phyloP scores from a whole-genome alignment of 768 basidiomycete genomes.

The Pleurotus cornucopiae region DNA sequence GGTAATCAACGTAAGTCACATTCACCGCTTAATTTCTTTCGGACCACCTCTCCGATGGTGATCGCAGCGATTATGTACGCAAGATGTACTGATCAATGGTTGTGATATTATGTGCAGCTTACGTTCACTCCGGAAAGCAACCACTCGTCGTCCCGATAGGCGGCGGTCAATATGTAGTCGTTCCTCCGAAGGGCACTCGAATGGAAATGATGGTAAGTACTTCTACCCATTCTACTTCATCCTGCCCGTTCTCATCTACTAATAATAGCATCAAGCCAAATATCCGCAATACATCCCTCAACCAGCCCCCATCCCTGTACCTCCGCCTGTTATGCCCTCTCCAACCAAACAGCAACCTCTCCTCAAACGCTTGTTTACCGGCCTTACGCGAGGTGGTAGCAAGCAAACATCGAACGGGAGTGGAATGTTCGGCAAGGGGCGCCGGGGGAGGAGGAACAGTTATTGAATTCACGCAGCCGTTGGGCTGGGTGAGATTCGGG shows the following conservation, averaged over 20 bases:
- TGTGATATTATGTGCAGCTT: constrained; percentile 1
- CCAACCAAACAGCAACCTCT: constrained; percentile 6
- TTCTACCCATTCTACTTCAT: neutral
- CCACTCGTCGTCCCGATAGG: neutral
- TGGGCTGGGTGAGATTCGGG: no score
- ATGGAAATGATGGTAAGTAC: neutral
- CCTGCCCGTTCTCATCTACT: neutral
- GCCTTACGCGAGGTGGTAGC: constrained; percentile 5
- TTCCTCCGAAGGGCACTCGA: neutral
- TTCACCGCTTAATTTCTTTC: neutral
- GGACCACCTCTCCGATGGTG: no score
- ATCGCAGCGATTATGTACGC: neutral
- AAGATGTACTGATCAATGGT: neutral
- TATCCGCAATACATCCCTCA: constrained; percentile 3
- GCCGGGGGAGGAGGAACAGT: constrained; percentile 5
- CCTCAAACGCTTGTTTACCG: constrained; percentile 4
- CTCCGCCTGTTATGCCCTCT: neutral
- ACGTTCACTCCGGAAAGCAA: neutral
- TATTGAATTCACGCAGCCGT: neutral
- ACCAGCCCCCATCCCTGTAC: neutral
- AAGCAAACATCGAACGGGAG: constrained; percentile 2
- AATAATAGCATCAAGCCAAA: neutral
- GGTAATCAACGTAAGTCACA: constrained; percentile 2
- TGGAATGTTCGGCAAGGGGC: constrained; percentile 7
- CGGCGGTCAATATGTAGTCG: constrained; percentile 2